Percentiles rank a stretch among this genome's conserved stretches.
phyloP scores from a whole-genome alignment of 23 red algal genomes.

The Chondrus crispus region DNA sequence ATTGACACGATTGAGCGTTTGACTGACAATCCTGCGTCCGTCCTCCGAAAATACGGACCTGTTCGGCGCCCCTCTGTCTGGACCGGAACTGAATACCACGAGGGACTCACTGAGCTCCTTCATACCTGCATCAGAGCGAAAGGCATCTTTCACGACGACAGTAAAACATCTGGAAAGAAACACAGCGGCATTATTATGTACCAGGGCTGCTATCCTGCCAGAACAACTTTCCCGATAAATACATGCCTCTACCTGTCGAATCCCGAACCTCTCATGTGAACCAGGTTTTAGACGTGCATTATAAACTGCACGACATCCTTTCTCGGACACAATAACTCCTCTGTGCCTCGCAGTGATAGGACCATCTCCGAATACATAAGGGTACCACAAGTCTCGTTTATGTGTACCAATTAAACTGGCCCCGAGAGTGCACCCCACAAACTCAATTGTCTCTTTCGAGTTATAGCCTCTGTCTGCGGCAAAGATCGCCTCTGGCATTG shows the following conservation, averaged over 20 bases:
- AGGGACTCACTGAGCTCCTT: not conserved
- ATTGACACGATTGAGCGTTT: not conserved
- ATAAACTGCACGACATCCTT: not conserved
- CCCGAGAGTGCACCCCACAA: no score
- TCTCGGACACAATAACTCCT: not conserved
- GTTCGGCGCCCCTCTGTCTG: no score
- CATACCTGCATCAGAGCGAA: not conserved
- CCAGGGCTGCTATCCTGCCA: not conserved
- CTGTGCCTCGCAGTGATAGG: not conserved
- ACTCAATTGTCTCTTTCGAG: no score
- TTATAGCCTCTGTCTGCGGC: no score
- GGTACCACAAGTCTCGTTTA: not conserved
- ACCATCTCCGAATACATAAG: not conserved
- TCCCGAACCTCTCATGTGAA: not conserved
- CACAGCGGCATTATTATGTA: not conserved
- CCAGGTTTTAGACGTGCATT: not conserved
- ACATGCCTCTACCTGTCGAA: not conserved
- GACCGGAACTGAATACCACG: no score
- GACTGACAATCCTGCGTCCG: not conserved
- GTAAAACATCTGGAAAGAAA: conserved; percentile 7
- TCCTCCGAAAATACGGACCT: no score
- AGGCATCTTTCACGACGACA: not conserved
- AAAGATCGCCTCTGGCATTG: no score
- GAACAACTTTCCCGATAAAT: not conserved
- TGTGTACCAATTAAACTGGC: not conserved